Evolutionary conservation across 2,329 filamentous ascomycete species (phyloP), one percentile per base, ranked within the genome.

Genomic region (Botryosphaeria dothidea): DNA sequence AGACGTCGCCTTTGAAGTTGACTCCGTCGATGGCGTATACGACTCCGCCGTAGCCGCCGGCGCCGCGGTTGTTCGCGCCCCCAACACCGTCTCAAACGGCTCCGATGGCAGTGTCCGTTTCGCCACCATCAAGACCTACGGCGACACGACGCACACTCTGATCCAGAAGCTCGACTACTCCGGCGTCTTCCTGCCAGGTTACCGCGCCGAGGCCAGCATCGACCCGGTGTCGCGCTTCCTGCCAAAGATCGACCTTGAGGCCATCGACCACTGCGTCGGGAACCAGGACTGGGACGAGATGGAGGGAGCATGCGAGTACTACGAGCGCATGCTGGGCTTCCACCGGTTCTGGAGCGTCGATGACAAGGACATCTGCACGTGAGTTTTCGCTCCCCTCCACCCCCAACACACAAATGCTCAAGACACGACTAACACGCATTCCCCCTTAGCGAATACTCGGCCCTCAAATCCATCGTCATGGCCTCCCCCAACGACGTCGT

Each of bases 281-380:
- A 97, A 98, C 83, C 93, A 97, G 82, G 90, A 92, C 79, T 97
- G 94, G 94, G 85, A 93, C 78, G 89, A 93, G 78, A 96, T 98
- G 86, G 85, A 89, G 65, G 80, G 81, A 54, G 81, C 84, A 23
- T 89, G 87, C 74, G 83, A 84, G 66, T 89, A 87, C 78, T 98
- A 97, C 82, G 93, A 97, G 81, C 87, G 89, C 68, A 91, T 90
- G 68, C 90, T 97, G 29, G 90, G 90, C 63, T 97, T 97, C 86
- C 93, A 97, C 82, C 92, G 93, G 70, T 97, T 97, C 88, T 97
- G 94, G 94, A 92, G 89, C 63, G 93, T 97, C 66, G 94, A 97
- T 78, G 94, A 97, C 83, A 90, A 88, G 70, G 88, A 96, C 76
- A 96, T 97, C 80, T 92, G 88, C 85, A 97, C 92, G 65, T 69